Base-by-base conservation (phyloP, 2,329 filamentous ascomycete genomes). In the Trichoderma sp. region DNA sequence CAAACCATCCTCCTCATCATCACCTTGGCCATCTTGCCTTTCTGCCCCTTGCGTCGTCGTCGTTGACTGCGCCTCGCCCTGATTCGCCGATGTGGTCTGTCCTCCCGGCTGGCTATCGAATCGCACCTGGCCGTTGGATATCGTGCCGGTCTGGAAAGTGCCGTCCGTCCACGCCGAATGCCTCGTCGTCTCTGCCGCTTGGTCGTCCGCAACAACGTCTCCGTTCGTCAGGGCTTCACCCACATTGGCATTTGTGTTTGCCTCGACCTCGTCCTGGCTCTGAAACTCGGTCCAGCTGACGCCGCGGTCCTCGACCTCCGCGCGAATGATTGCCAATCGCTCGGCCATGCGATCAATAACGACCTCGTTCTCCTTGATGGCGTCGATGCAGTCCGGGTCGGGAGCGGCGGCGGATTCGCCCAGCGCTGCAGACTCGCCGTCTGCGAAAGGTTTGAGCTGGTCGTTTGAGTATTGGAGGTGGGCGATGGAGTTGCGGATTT, bases 401-500 rank as follows among this genome's bases (percentile, higher is more conserved):
- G 47, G 47, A 3, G n/a, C 17, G 90, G 81, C 50, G 43, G 50
- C 13, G 32, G 58, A 28, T 17, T 73, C 47, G 55, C 78, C 75
- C 20, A 76, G 20, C n/a, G 82, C 77, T 0, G 81, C 77, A 3
- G 79, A 80, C 26, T 78, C 77, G 32, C 85, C 86, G 15, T 89
- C 85, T 70, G 91, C 90, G 76, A 88, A 94, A 39, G 91, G 91
- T 70, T 86, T 84, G 72, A 94, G 89, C 79, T 94, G 89, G 74
- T 87, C 86, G 82, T 94, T 95, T 74, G 90, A 92, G 80, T 90
- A 90, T 77, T 91, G 87, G 30, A 95, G 89, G 80, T 95, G 92
- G 28, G 87, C 86, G 78, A 94, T 91, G 76, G 86, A 89, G 86
- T 94, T 94, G 79, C 88, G 89, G 73, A 95, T 86, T 80, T 95